These are phyloP conservation scores for Elsinoe perseae DNA, from an alignment of 2,329 filamentous ascomycete genomes.

Conservation along the genomic window DNA sequence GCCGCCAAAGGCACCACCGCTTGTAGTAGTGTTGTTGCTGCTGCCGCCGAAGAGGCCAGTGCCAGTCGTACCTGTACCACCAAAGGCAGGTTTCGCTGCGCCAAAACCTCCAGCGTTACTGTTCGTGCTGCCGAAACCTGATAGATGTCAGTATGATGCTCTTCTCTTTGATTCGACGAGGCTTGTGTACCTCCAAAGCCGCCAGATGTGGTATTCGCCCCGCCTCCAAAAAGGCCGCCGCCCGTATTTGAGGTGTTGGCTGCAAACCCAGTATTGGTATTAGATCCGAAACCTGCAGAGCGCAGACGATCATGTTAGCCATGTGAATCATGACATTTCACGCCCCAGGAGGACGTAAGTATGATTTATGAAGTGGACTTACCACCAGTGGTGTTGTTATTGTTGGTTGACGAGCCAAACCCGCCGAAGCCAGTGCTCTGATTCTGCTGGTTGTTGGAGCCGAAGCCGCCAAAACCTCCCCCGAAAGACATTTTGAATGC, in stretches of 20 bases:
- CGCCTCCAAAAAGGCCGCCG: slow-evolving; percentile 29
- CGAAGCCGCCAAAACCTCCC: slow-evolving; percentile 45
- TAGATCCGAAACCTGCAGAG: slow-evolving; percentile 20
- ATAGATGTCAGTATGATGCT: not conserved
- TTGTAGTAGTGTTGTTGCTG: slow-evolving; percentile 17
- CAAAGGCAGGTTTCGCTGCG: slow-evolving; percentile 23
- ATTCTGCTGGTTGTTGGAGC: slow-evolving; percentile 76
- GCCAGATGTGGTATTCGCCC: slow-evolving; percentile 31
- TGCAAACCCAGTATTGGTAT: slow-evolving; percentile 21
- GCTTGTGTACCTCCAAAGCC: slow-evolving; percentile 18
- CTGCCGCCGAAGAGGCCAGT: slow-evolving; percentile 25
- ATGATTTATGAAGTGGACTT: slow-evolving; percentile 11
- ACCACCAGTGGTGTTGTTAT: slow-evolving; percentile 22
- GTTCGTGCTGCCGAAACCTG: slow-evolving; percentile 21
- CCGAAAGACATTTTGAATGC: slow-evolving; percentile 18
- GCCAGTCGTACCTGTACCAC: slow-evolving; percentile 25
- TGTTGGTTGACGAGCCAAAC: slow-evolving; percentile 26
- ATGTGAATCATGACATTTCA: not conserved
- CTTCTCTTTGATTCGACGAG: not conserved
- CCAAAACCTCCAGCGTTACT: slow-evolving; percentile 19
- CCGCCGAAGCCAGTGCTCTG: slow-evolving; percentile 51
- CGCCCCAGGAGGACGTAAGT: not conserved
- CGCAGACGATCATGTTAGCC: slow-evolving; percentile 4
- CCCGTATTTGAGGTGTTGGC: slow-evolving; percentile 24
- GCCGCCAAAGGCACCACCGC: slow-evolving; percentile 22